These are phyloP conservation scores for Prunus yedoensis DNA, from an alignment of 331 rosid species.

Conservation along the genomic window DNA sequence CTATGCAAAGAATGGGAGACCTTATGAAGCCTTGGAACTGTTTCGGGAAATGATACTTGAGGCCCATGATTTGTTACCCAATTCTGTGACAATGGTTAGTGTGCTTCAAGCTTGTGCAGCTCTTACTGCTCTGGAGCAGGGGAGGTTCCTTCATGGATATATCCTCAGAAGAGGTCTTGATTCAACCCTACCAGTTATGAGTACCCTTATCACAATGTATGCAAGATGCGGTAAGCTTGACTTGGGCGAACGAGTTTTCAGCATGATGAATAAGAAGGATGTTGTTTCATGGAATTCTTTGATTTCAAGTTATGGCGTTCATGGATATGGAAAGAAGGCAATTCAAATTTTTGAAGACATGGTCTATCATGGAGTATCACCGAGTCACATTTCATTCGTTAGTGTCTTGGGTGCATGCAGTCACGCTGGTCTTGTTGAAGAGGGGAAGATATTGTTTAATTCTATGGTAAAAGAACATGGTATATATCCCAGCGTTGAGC, in stretches of 20 bases:
- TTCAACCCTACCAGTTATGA: constrained; percentile 27
- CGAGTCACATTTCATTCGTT: constrained; percentile 27
- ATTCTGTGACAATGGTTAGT: constrained; percentile 36
- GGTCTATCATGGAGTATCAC: constrained; percentile 27
- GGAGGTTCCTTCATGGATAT: constrained; percentile 30
- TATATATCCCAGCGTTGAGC: constrained; percentile 35
- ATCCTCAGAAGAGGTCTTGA: constrained; percentile 37
- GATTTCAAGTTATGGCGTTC: constrained; percentile 40
- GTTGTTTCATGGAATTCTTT: constrained; percentile 41
- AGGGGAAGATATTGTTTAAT: constrained; percentile 29
- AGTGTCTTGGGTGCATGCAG: constrained; percentile 37
- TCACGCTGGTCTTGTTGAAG: constrained; percentile 36
- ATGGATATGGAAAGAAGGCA: constrained; percentile 33
- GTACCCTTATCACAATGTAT: constrained; percentile 35
- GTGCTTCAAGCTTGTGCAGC: constrained; percentile 30
- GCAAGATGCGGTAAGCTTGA: constrained; percentile 34
- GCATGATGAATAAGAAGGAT: constrained; percentile 28
- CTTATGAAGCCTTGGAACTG: constrained; percentile 37
- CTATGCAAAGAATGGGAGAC: constrained; percentile 28
- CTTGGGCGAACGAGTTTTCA: constrained; percentile 22
- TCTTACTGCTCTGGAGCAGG: constrained; percentile 32
- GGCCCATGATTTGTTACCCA: constrained; percentile 20
- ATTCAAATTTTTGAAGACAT: constrained; percentile 29
- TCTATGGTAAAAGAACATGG: constrained; percentile 30
- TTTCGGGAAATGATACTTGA: constrained; percentile 23